Percentiles rank a stretch among this genome's conserved stretches.
phyloP scores from a whole-genome alignment of 805 yeast species.

The Lipomyces yamadae region DNA sequence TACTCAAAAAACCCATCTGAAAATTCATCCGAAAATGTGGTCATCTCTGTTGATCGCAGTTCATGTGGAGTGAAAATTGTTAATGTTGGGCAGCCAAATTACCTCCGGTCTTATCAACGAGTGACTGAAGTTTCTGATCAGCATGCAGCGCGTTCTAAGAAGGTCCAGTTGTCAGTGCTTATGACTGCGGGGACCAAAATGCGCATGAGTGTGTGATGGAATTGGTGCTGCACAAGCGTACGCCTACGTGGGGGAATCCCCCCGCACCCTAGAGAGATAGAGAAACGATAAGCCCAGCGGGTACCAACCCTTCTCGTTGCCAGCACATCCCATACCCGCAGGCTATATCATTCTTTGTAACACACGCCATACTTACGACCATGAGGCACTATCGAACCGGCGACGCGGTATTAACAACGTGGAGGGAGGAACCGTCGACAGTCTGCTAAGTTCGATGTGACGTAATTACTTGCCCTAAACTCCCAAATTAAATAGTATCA shows the following conservation, averaged over 20 bases:
- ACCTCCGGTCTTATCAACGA: neutral
- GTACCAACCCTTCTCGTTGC: no score
- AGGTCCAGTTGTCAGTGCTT: neutral
- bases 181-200: neutral
- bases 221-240: neutral
- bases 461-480: no score
- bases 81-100: neutral
- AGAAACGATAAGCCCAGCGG: no score
- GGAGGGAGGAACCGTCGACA: no score
- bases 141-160: neutral
- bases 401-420: no score
- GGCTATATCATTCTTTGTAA: no score
- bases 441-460: no score
- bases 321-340: no score
- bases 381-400: no score
- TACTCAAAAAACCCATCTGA: slow-evolving; percentile 7
- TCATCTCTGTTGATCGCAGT: neutral
- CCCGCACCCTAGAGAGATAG: neutral
- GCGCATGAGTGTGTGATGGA: neutral
- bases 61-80: neutral
- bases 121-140: neutral
- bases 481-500: no score
- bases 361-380: no score
- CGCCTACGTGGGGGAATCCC: neutral
- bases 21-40: neutral